Percentiles rank a stretch among this genome's conserved stretches.
Evolutionary conservation across 495 filamentous ascomycete genomes (phyloP).

Genomic region (Penicillium turbatum): DNA sequence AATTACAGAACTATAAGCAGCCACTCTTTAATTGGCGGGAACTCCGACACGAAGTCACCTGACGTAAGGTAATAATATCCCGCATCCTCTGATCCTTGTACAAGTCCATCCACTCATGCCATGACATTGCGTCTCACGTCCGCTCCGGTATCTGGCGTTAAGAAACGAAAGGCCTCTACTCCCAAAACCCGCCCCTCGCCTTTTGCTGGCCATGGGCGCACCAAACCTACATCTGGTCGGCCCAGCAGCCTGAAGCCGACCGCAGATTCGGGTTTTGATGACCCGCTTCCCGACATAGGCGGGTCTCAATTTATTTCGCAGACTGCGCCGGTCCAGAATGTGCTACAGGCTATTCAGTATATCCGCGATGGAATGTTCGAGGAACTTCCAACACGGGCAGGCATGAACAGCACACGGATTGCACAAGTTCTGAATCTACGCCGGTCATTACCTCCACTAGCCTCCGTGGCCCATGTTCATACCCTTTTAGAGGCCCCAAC

Average conservation of each 20-base stretch:
- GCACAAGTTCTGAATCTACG: slow-evolving; percentile 68
- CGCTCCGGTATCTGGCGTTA: slow-evolving; percentile 42
- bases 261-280: slow-evolving; percentile 44
- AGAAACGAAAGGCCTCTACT: slow-evolving; percentile 33
- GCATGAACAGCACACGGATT: slow-evolving; percentile 71
- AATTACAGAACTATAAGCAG: slow-evolving; percentile 12
- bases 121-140: slow-evolving; percentile 48
- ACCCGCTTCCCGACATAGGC: slow-evolving; percentile 38
- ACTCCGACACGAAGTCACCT: slow-evolving; percentile 7
- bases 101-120: slow-evolving; percentile 12
- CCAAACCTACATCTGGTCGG: slow-evolving; percentile 47
- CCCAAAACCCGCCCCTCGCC: slow-evolving; percentile 37
- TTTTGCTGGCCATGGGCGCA: slow-evolving; percentile 52
- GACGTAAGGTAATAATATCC: slow-evolving; percentile 17
- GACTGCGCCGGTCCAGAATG: slow-evolving; percentile 56
- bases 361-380: slow-evolving; percentile 64
- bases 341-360: slow-evolving; percentile 59
- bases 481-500: slow-evolving; percentile 63
- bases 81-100: not conserved
- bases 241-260: slow-evolving; percentile 34
- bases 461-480: slow-evolving; percentile 68
- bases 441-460: slow-evolving; percentile 60
- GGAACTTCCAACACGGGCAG: slow-evolving; percentile 58
- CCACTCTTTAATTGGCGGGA: slow-evolving; percentile 18
- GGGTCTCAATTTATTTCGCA: slow-evolving; percentile 34